Percentiles rank a stretch among this genome's conserved stretches.
Evolutionary conservation across 2,329 filamentous ascomycete genomes (phyloP).

Genomic region (Tolypocladium guangdongense): DNA sequence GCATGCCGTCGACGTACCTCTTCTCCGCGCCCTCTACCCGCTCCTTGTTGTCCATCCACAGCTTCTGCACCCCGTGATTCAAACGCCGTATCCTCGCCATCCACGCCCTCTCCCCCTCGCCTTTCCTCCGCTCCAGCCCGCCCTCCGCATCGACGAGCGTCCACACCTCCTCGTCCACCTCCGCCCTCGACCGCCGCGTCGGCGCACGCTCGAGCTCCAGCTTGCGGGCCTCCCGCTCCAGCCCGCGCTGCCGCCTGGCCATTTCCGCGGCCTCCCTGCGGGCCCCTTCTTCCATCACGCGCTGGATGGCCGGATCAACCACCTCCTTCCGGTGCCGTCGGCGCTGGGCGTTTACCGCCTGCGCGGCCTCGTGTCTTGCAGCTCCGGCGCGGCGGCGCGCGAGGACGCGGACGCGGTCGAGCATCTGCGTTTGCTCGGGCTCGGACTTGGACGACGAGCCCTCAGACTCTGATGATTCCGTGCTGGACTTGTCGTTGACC

Average conservation of each 20-base stretch:
- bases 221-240: background rate
- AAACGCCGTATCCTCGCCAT: background rate
- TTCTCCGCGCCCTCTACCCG: conserved; percentile 2
- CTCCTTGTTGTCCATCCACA: conserved; percentile 7
- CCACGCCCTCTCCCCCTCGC: background rate
- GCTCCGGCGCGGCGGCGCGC: background rate
- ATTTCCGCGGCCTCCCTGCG: background rate
- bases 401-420: background rate
- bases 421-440: background rate
- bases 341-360: background rate
- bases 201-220: background rate
- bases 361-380: background rate
- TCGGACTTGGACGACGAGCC: no score
- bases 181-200: background rate
- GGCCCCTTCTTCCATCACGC: background rate
- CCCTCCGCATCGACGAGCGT: background rate
- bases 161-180: background rate
- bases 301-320: background rate
- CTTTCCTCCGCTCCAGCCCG: background rate
- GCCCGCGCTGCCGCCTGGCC: background rate
- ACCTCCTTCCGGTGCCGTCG: background rate
- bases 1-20: conserved; percentile 18
- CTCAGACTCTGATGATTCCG: background rate
- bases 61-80: background rate
- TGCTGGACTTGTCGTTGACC: background rate